These are phyloP conservation scores for Ceratocystis cacaofunesta DNA, from an alignment of 2,329 filamentous ascomycete species.

Conservation along the genomic window DNA sequence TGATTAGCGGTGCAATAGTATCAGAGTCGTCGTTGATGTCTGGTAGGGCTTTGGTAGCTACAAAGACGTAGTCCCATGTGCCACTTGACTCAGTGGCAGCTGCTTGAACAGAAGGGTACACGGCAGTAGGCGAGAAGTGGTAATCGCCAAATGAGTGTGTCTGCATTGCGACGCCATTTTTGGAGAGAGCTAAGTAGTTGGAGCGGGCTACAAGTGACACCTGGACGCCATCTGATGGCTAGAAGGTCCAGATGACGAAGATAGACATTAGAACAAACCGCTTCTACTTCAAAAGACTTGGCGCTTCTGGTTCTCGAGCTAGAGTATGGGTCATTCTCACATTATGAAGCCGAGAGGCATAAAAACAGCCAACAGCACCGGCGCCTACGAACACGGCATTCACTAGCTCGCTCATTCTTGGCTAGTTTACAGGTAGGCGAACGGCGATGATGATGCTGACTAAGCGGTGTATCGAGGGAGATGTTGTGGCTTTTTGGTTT, in stretches of 20 bases:
- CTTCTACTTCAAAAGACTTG: not conserved
- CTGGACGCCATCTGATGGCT: slow-evolving; percentile 37
- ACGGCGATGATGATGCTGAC: too few species aligned
- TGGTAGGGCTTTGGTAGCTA: slow-evolving; percentile 56
- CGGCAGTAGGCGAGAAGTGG: slow-evolving; percentile 44
- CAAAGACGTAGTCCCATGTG: slow-evolving; percentile 46
- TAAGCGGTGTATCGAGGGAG: not conserved
- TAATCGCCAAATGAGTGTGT: slow-evolving; percentile 56
- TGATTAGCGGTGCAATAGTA: slow-evolving; percentile 46
- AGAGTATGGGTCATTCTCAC: slow-evolving; percentile 25
- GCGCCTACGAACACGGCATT: slow-evolving; percentile 54
- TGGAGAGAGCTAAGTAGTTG: slow-evolving; percentile 51
- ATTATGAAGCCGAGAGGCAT: slow-evolving; percentile 51
- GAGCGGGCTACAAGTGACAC: slow-evolving; percentile 60
- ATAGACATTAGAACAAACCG: not conserved
- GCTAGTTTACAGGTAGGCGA: too few species aligned
- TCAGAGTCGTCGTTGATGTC: slow-evolving; percentile 47
- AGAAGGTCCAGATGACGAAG: not conserved
- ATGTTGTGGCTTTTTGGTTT: not conserved
- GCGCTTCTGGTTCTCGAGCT: not conserved
- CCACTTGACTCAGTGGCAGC: slow-evolving; percentile 28
- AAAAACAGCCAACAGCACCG: slow-evolving; percentile 59
- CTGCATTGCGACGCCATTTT: slow-evolving; percentile 46
- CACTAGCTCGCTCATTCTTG: slow-evolving; percentile 26
- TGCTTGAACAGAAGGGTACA: slow-evolving; percentile 47